These are phyloP conservation scores for Tetragonia tetragonoides DNA, from an alignment of 148 eudicot genomes.

Conservation along the genomic window DNA sequence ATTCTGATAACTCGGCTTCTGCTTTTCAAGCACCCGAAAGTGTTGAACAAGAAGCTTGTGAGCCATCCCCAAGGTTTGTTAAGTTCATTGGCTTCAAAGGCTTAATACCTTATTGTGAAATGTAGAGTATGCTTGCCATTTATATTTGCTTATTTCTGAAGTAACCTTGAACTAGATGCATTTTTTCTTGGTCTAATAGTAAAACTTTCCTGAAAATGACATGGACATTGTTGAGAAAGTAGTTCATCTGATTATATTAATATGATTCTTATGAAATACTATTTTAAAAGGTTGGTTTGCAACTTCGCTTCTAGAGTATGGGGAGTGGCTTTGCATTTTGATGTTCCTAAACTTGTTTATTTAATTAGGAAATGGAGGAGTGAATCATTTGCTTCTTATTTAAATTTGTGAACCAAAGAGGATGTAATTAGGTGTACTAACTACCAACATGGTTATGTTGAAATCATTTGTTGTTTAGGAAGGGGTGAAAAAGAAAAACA, in stretches of 20 bases:
- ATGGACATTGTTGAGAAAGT: background rate
- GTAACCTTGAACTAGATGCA: background rate
- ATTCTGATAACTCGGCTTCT: constrained; percentile 33
- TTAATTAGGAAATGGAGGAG: background rate
- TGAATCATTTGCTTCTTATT: background rate
- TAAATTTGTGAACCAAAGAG: background rate
- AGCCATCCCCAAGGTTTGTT: constrained; percentile 58
- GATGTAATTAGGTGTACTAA: background rate
- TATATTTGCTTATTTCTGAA: background rate
- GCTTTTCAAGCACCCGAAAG: constrained; percentile 33
- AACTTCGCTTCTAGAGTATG: background rate
- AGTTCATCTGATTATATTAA: background rate
- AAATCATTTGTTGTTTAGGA: no score
- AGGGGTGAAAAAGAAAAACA: no score
- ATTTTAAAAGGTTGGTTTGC: background rate
- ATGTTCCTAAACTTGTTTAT: background rate
- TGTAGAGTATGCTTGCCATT: background rate
- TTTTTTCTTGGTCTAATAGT: background rate
- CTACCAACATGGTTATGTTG: background rate
- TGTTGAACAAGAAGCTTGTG: constrained; percentile 37
- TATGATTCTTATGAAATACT: background rate
- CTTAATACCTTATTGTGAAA: background rate
- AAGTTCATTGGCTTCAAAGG: background rate
- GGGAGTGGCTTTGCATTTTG: background rate
- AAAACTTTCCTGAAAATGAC: background rate